Percentiles rank a stretch among this genome's conserved stretches.
Conservation (phyloP, 148 eudicot species). For the Agrostemma githago region DNA sequence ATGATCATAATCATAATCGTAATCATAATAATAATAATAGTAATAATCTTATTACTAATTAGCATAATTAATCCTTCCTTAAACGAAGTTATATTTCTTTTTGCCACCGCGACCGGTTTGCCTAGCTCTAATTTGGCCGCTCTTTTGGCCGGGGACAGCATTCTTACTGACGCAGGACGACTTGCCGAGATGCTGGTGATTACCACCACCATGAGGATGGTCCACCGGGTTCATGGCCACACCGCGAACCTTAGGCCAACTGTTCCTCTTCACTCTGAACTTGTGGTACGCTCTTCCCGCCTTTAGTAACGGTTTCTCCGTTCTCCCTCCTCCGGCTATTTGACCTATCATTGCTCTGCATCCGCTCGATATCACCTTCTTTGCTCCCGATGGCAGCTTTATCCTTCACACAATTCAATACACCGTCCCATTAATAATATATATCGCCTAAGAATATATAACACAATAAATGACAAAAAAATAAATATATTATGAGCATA, state of each 20-base stretch:
- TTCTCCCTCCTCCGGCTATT: slow-evolving; percentile 24
- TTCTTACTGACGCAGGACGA: slow-evolving; percentile 14
- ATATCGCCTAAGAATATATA: too few species aligned
- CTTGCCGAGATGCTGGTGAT: slow-evolving; percentile 30
- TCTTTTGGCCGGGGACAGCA: slow-evolving; percentile 27
- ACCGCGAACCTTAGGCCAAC: slow-evolving; percentile 35
- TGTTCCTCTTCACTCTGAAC: slow-evolving; percentile 30
- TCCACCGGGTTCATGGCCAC: slow-evolving; percentile 33
- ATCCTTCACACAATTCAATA: background rate
- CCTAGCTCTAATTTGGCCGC: slow-evolving; percentile 26
- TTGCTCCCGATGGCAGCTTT: slow-evolving; percentile 23
- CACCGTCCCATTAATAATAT: too few species aligned
- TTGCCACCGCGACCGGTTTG: slow-evolving; percentile 18
- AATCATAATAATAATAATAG: too few species aligned
- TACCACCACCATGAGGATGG: slow-evolving; percentile 34
- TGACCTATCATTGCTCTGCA: slow-evolving; percentile 25
- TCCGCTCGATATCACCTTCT: slow-evolving; percentile 17
- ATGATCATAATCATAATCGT: too few species aligned
- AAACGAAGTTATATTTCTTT: too few species aligned
- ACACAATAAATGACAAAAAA: too few species aligned
- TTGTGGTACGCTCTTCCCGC: slow-evolving; percentile 36
- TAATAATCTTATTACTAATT: too few species aligned
- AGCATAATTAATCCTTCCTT: too few species aligned
- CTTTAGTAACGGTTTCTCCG: slow-evolving; percentile 29
- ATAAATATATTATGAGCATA: too few species aligned